phyloP scores from a whole-genome alignment of 2,329 filamentous ascomycete species.

The Atkinsonella texensis region DNA sequence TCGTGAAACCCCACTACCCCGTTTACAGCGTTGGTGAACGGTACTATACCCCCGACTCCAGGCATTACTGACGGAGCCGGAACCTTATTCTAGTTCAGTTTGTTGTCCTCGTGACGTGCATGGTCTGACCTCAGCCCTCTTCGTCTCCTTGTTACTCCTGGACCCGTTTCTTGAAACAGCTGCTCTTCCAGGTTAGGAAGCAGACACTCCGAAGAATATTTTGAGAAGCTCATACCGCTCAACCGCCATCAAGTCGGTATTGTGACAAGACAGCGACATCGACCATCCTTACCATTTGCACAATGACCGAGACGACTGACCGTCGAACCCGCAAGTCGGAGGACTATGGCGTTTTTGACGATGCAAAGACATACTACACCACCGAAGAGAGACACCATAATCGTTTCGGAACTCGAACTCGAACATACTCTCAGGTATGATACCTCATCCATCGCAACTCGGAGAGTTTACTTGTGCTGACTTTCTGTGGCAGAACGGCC shows the following conservation, averaged over 20 bases:
- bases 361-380: constrained; percentile 47
- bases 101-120: constrained; percentile 3
- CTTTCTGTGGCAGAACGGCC: constrained; percentile 32
- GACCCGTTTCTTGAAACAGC: neutral
- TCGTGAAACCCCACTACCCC: neutral
- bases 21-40: constrained; percentile 2
- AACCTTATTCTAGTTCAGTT: constrained; percentile 1
- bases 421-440: constrained; percentile 44
- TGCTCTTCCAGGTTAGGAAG: neutral
- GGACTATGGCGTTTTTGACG: constrained; percentile 41
- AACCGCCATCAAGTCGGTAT: neutral
- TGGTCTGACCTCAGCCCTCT: neutral
- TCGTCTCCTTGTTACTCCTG: neutral
- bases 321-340: constrained; percentile 25
- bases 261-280: neutral
- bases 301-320: constrained; percentile 17
- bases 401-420: constrained; percentile 36
- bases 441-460: neutral
- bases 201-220: neutral
- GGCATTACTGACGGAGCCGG: neutral
- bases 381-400: constrained; percentile 41
- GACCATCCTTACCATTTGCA: constrained; percentile 1
- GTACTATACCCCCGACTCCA: neutral
- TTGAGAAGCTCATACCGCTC: neutral
- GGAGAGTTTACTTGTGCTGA: constrained; percentile 14